Conservation (phyloP, 305 asterid species). For the Fraxinus sp. region DNA sequence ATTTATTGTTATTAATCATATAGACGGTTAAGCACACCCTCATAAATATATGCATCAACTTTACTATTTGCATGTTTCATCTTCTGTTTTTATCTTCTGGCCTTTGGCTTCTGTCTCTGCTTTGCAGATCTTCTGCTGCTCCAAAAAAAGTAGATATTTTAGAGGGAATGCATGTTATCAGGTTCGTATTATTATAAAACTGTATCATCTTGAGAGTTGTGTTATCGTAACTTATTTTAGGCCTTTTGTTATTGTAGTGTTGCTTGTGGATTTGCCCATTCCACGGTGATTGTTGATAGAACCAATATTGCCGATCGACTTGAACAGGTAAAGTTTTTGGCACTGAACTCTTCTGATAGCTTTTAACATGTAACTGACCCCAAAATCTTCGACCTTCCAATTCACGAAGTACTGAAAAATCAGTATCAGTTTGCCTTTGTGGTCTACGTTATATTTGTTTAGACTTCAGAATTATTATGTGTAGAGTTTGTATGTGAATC, state of each 20-base stretch:
- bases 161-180: conserved; percentile 88
- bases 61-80: conserved; percentile 5
- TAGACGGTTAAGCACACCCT: background rate
- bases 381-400: background rate
- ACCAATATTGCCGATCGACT: conserved; percentile 56
- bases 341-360: background rate
- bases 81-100: background rate
- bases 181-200: conserved; percentile 43
- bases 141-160: conserved; percentile 87
- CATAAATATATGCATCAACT: background rate
- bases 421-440: background rate
- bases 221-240: conserved; percentile 17
- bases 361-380: background rate
- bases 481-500: background rate
- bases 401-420: background rate
- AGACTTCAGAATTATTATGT: background rate
- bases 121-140: conserved; percentile 80
- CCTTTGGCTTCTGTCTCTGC: conserved; percentile 4
- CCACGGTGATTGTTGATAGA: conserved; percentile 81
- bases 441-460: background rate
- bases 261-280: conserved; percentile 90
- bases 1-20: background rate
- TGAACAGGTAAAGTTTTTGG: conserved; percentile 58
- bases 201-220: background rate
- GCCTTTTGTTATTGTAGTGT: conserved; percentile 50